Evolutionary conservation across 2,329 filamentous ascomycete genomes (phyloP).

Genomic region (Nemania abortiva): DNA sequence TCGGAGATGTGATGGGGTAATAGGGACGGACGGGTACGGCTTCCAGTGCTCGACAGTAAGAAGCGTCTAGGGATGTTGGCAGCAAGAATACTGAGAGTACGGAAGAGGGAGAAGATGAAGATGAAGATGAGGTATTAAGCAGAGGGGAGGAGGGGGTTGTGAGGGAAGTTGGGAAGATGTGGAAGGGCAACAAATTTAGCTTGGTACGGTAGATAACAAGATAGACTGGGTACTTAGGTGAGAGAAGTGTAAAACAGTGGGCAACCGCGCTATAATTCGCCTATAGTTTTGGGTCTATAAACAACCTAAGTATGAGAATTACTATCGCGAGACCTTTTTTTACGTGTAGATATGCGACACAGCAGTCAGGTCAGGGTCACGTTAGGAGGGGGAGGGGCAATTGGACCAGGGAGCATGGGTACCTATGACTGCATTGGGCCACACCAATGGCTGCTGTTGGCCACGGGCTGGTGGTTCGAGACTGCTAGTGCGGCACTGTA

Average conservation of each 20-base stretch:
- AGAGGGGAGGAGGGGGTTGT: conserved; percentile 23
- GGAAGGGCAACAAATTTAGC: conserved; percentile 16
- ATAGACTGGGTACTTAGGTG: neutral
- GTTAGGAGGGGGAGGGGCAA: conserved; percentile 37
- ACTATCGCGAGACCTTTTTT: conserved; percentile 26
- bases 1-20: conserved; percentile 10
- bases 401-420: conserved; percentile 15
- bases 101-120: neutral
- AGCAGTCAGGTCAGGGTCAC: conserved; percentile 15
- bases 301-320: conserved; percentile 14
- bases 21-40: conserved; percentile 4
- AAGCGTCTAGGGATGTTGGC: conserved; percentile 1
- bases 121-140: conserved; percentile 38
- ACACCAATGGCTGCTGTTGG: conserved; percentile 23
- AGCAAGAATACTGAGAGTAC: conserved; percentile 9
- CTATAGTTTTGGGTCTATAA: conserved; percentile 7
- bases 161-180: conserved; percentile 22
- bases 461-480: conserved; percentile 28
- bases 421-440: conserved; percentile 31
- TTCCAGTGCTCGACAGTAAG: conserved; percentile 18
- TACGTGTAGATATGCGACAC: conserved; percentile 2
- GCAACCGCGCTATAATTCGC: neutral
- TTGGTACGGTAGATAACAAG: neutral
- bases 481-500: conserved; percentile 4
- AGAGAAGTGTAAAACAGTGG: neutral